phyloP scores from a whole-genome alignment of 306 rosid genomes.

The Argentina anserina region DNA sequence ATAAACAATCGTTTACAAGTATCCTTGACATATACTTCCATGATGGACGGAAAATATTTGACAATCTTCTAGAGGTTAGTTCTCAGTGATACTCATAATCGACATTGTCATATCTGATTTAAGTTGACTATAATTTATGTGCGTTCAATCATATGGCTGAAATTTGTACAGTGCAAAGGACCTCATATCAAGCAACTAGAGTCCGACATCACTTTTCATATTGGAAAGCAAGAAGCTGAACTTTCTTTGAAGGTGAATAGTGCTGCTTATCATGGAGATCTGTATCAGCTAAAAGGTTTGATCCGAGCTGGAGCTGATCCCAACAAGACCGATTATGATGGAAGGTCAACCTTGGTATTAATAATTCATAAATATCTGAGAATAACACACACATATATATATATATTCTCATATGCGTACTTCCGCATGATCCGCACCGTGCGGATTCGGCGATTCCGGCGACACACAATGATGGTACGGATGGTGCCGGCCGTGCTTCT shows the following conservation, averaged over 20 bases:
- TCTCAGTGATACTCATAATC: neutral
- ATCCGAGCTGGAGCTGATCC: slow-evolving; percentile 95
- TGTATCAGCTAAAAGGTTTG: slow-evolving; percentile 68
- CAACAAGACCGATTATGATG: slow-evolving; percentile 90
- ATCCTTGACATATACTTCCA: slow-evolving; percentile 78
- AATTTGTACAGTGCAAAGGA: slow-evolving; percentile 55
- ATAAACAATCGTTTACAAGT: slow-evolving; percentile 82
- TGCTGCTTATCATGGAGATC: slow-evolving; percentile 75
- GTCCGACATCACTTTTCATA: slow-evolving; percentile 85
- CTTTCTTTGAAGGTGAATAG: slow-evolving; percentile 87
- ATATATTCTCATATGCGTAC: too few species aligned
- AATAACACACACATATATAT: neutral
- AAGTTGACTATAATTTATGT: neutral
- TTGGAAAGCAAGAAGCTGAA: slow-evolving; percentile 92
- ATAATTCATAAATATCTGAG: slow-evolving; percentile 10
- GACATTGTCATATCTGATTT: too few species aligned
- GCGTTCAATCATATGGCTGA: neutral
- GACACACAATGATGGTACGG: too few species aligned
- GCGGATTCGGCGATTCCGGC: too few species aligned
- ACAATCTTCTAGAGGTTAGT: slow-evolving; percentile 90
- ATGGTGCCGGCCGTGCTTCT: too few species aligned
- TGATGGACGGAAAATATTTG: slow-evolving; percentile 84
- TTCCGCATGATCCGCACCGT: too few species aligned
- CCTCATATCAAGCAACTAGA: slow-evolving; percentile 71
- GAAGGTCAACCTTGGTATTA: slow-evolving; percentile 90